phyloP scores from a whole-genome alignment of 2,329 filamentous ascomycete species.

The Fusarium sp. region DNA sequence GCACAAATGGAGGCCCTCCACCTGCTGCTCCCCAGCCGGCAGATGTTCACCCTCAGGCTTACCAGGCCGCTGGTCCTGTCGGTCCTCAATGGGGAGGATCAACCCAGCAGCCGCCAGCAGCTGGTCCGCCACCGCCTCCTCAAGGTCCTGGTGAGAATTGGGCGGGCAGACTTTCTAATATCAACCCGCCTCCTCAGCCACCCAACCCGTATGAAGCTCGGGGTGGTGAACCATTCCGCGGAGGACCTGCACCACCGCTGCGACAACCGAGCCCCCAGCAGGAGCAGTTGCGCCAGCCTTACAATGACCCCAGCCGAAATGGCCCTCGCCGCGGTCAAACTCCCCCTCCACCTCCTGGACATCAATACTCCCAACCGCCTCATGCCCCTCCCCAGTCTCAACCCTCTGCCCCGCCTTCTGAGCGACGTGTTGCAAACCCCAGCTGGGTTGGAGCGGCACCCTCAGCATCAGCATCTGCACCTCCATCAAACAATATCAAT shows the following conservation, averaged over 20 bases:
- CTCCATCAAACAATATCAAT: constrained; percentile 54
- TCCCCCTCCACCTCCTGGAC: constrained; percentile 51
- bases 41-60: constrained; percentile 95
- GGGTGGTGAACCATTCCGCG: constrained; percentile 71
- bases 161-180: constrained; percentile 78
- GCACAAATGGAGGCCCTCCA: constrained; percentile 77
- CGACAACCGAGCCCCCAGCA: constrained; percentile 82
- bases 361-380: constrained; percentile 63
- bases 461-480: constrained; percentile 54
- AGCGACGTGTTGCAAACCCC: constrained; percentile 70
- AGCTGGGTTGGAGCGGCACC: constrained; percentile 69
- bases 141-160: constrained; percentile 66
- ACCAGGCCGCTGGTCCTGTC: constrained; percentile 84
- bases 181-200: constrained; percentile 80
- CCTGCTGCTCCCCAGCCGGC: constrained; percentile 89
- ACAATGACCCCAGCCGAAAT: constrained; percentile 60
- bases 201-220: constrained; percentile 85
- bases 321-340: constrained; percentile 62
- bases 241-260: constrained; percentile 73
- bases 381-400: constrained; percentile 61
- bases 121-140: constrained; percentile 73
- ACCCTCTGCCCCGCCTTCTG: constrained; percentile 61
- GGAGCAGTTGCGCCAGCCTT: constrained; percentile 71
- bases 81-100: constrained; percentile 92
- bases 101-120: constrained; percentile 64